phyloP scores from a whole-genome alignment of 495 filamentous ascomycete genomes.

The Penicillium cinerascens region DNA sequence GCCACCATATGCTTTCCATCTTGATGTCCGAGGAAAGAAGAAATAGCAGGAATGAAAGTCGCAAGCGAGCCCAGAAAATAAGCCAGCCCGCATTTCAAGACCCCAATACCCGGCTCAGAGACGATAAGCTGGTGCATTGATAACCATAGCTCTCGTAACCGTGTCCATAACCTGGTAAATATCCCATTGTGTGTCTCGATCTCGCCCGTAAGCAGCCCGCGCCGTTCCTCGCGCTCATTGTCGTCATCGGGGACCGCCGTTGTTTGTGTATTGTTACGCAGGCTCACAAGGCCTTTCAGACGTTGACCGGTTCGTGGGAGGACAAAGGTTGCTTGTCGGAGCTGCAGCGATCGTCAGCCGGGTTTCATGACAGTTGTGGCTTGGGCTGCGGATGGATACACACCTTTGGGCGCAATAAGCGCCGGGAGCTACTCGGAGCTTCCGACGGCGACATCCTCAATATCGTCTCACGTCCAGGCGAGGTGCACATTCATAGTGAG shows the following conservation, averaged over 20 bases:
- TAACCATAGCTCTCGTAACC: conserved; percentile 10
- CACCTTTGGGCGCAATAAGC: conserved; percentile 40
- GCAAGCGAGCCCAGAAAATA: conserved; percentile 86
- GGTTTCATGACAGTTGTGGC: background rate
- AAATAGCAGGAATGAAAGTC: conserved; percentile 75
- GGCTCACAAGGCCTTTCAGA: conserved; percentile 47
- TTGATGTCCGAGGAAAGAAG: conserved; percentile 71
- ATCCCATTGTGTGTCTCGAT: conserved; percentile 15
- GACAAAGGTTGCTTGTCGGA: conserved; percentile 53
- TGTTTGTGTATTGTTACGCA: conserved; percentile 31
- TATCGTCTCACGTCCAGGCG: conserved; percentile 16
- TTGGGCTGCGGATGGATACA: conserved; percentile 8
- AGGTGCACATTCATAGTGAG: conserved; percentile 8
- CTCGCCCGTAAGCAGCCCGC: conserved; percentile 38
- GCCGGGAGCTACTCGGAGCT: conserved; percentile 38
- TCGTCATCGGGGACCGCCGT: conserved; percentile 2
- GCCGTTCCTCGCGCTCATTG: conserved; percentile 32
- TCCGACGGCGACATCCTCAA: conserved; percentile 28
- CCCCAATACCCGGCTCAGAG: conserved; percentile 63
- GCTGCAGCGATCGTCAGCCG: conserved; percentile 27
- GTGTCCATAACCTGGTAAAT: conserved; percentile 10
- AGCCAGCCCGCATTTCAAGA: conserved; percentile 90
- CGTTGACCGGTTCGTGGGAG: conserved; percentile 52
- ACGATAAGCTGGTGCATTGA: conserved; percentile 36
- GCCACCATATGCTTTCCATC: conserved; percentile 97